A percentile compares a stretch with the other conserved stretches of the same genome.
Conservation (phyloP, 2,329 filamentous ascomycete genomes). For the Diaporthe helianthi region DNA sequence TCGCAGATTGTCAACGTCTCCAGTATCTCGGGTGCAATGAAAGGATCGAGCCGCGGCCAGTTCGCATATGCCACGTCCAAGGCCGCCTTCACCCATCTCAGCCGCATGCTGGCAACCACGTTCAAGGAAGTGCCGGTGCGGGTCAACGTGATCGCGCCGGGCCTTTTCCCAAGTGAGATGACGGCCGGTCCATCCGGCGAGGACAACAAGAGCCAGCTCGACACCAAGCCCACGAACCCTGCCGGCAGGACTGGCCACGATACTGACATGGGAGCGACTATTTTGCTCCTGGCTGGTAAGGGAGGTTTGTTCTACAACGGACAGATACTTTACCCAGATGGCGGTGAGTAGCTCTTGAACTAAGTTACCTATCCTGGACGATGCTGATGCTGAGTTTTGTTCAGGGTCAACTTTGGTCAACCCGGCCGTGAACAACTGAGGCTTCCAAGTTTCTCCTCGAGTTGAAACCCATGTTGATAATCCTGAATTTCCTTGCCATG, state of each 20-base stretch:
- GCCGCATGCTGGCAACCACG: slow-evolving; percentile 53
- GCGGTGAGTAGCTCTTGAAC: slow-evolving; percentile 40
- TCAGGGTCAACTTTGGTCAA: slow-evolving; percentile 26
- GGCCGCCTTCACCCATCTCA: slow-evolving; percentile 52
- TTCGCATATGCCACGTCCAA: slow-evolving; percentile 60
- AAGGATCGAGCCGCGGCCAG: slow-evolving; percentile 56
- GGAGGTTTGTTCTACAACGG: slow-evolving; percentile 60
- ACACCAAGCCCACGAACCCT: slow-evolving; percentile 51
- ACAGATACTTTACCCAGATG: slow-evolving; percentile 59
- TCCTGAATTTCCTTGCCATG: neutral
- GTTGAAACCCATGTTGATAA: too few species aligned
- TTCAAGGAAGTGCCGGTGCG: slow-evolving; percentile 58
- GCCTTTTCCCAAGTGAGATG: slow-evolving; percentile 54
- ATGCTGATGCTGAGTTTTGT: neutral
- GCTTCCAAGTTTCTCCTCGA: neutral
- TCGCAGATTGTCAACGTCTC: slow-evolving; percentile 59
- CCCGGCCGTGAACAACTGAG: slow-evolving; percentile 26
- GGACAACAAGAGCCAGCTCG: slow-evolving; percentile 54
- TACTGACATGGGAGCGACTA: slow-evolving; percentile 57
- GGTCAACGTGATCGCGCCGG: slow-evolving; percentile 64
- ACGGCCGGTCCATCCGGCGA: slow-evolving; percentile 53
- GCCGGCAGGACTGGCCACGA: slow-evolving; percentile 51
- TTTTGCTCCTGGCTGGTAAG: slow-evolving; percentile 57
- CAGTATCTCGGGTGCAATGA: slow-evolving; percentile 59
- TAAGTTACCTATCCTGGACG: neutral